Base-by-base conservation (phyloP, 257 asterid genomes). In the Nyctanthes arbortristis region DNA sequence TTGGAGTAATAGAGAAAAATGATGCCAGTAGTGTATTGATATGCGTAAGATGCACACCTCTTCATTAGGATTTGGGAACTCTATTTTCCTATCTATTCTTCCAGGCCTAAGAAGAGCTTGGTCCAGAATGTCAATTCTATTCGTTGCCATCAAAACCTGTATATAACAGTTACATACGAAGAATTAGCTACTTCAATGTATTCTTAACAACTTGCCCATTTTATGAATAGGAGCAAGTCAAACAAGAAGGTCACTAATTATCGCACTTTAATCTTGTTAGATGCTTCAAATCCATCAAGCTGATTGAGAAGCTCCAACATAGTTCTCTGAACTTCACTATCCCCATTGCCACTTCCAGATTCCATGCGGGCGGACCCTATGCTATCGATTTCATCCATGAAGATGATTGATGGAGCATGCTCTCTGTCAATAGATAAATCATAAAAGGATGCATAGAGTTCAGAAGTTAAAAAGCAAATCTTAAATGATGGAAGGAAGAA, bases 231-330 rank as follows among this genome's bases (percentile, higher is more conserved):
- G 32, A 25, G 40, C 37, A 12, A n/a, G 33, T 27, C 16, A 54
- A 22, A 31, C 3, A 39, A 30, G 7, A 39, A 32, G 43, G 63
- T 6, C 24, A 72, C 22, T 24, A 35, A 57, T 14, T 49, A n/a
- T 61, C 43, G 61, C 68, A 80, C 94, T 78, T 87, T 87, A 28
- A 85, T 87, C 85, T 87, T 87, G 66, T 87, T 87, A 65, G 94
- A 87, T 59, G 94, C 94, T 70, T 87, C 94, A 70, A 87, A 87
- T 52, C 94, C 94, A 81, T 87, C 94, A 62, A 87, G 89, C 76
- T 87, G 94, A 69, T 87, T 87, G 69, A 87, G 90, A 71, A 87
- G 91, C 69, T 87, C 94, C 74, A 85, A 62, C 91, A 87, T 87
- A 33, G 91, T 87, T 76, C 91, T 73, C 75, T 85, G 91, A 55